These are phyloP conservation scores for Boletus eberwhitei DNA, from an alignment of 768 basidiomycete species.

Conservation along the genomic window DNA sequence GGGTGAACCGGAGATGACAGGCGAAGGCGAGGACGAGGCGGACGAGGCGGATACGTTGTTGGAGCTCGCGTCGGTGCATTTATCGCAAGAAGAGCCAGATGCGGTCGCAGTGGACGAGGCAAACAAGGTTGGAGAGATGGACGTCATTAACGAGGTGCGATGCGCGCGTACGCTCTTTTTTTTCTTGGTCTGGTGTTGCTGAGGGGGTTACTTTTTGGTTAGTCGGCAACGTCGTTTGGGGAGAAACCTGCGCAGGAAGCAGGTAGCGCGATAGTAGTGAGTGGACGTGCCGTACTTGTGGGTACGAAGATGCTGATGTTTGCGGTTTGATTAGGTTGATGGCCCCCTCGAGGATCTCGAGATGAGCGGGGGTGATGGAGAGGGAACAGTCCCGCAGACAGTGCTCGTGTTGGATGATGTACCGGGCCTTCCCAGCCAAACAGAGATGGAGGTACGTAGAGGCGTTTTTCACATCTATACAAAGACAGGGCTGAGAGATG, in stretches of 20 bases:
- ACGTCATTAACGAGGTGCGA: constrained; percentile 11
- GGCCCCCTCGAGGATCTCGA: neutral
- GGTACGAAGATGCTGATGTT: neutral
- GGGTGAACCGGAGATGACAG: neutral
- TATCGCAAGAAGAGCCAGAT: constrained; percentile 2
- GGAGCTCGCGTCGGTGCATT: constrained; percentile 25
- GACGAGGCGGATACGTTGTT: constrained; percentile 22
- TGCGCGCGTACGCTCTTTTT: neutral
- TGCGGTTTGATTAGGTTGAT: neutral
- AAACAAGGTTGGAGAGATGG: neutral
- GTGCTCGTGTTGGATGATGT: neutral
- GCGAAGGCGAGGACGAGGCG: neutral
- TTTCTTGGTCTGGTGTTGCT: neutral
- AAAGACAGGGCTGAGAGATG: neutral
- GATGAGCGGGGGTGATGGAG: neutral
- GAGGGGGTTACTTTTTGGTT: neutral
- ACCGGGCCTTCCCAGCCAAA: neutral
- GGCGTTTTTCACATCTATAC: neutral
- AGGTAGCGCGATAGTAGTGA: constrained; percentile 2
- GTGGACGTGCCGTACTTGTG: neutral
- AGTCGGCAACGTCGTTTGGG: neutral
- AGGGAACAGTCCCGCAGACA: neutral
- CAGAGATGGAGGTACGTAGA: neutral
- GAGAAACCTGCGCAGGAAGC: neutral
- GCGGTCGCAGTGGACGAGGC: neutral